phyloP scores from a whole-genome alignment of 768 basidiomycete species.

The Cubamyces sp. region DNA sequence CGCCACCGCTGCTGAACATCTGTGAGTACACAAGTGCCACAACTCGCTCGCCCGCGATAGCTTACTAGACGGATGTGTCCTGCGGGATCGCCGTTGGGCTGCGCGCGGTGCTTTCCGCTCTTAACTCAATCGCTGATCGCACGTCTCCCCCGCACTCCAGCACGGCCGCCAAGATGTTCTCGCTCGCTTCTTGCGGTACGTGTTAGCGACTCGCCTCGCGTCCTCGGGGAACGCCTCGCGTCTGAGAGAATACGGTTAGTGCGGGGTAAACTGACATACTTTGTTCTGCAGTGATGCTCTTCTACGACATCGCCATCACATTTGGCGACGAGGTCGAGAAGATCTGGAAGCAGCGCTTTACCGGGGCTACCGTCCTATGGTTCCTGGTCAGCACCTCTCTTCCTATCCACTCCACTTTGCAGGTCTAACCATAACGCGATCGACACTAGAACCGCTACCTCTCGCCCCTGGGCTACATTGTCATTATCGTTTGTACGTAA shows the following conservation, averaged over 20 bases:
- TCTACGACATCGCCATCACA: slow-evolving; percentile 30
- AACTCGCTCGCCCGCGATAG: background rate
- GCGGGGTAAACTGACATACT: background rate
- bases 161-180: slow-evolving; percentile 28
- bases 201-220: background rate
- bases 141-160: slow-evolving; percentile 6
- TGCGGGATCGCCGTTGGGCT: slow-evolving; percentile 7
- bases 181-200: slow-evolving; percentile 29
- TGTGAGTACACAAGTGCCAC: slow-evolving; percentile 11
- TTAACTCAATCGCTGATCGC: slow-evolving; percentile 10
- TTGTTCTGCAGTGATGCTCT: slow-evolving; percentile 24
- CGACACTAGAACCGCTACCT: slow-evolving; percentile 32
- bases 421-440: slow-evolving; percentile 1
- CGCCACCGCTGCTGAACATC: slow-evolving; percentile 22
- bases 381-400: slow-evolving; percentile 23
- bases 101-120: background rate
- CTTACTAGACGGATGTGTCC: slow-evolving; percentile 3
- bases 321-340: slow-evolving; percentile 30
- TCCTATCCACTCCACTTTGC: background rate
- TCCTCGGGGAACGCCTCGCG: background rate
- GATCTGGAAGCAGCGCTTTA: slow-evolving; percentile 32
- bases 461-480: slow-evolving; percentile 33
- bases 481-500: slow-evolving; percentile 33
- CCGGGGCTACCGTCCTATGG: slow-evolving; percentile 31
- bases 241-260: slow-evolving; percentile 3